Evolutionary conservation across 345 rosid species (phyloP).

Genomic region (Abelmoschus esculentus): DNA sequence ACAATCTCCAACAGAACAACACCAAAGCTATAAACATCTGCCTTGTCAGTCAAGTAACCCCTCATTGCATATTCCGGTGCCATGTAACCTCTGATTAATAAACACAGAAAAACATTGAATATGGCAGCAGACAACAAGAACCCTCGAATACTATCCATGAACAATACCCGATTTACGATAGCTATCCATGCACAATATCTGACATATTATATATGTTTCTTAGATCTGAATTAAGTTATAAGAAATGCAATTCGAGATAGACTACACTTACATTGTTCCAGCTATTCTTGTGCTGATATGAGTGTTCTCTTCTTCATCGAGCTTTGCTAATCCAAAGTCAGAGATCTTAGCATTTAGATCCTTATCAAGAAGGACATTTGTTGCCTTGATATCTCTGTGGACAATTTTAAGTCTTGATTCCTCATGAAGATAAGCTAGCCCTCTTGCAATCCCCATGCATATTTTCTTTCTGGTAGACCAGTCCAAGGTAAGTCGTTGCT

Average conservation of each 20-base stretch:
- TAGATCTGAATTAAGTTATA: neutral
- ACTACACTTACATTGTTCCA: conserved; percentile 55
- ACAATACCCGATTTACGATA: neutral
- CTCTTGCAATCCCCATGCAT: conserved; percentile 44
- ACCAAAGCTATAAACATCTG: conserved; percentile 90
- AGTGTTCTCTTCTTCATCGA: conserved; percentile 64
- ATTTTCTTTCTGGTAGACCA: conserved; percentile 53
- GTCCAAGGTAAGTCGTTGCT: conserved; percentile 35
- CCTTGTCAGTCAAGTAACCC: conserved; percentile 92
- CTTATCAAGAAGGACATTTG: conserved; percentile 64
- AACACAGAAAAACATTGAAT: neutral
- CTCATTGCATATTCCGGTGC: conserved; percentile 99
- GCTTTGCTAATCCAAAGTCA: conserved; percentile 65
- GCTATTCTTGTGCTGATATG: conserved; percentile 69
- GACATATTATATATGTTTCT: neutral
- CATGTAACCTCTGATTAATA: conserved; percentile 70
- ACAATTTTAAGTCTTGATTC: conserved; percentile 65
- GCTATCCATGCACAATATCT: neutral
- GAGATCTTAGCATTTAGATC: conserved; percentile 57
- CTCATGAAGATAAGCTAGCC: conserved; percentile 56
- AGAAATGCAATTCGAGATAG: neutral
- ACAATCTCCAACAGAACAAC: conserved; percentile 71
- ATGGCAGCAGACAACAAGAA: neutral
- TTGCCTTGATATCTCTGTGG: conserved; percentile 62
- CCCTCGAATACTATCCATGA: neutral